phyloP scores from a whole-genome alignment of 345 rosid genomes.

The Hypericum androsaemum region DNA sequence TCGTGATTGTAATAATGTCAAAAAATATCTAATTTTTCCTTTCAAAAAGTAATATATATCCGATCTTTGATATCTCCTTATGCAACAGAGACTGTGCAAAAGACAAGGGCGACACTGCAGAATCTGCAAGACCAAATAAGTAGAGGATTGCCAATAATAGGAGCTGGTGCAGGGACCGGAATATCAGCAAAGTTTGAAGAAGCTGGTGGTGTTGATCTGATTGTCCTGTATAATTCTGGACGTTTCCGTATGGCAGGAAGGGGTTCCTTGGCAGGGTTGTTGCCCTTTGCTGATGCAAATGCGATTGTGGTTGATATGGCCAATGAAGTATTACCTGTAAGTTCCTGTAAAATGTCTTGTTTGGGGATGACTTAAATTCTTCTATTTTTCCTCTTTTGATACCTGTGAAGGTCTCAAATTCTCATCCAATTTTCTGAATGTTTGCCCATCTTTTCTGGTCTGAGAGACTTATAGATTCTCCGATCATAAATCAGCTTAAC shows the following conservation, averaged over 20 bases:
- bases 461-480: too few species aligned
- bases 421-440: too few species aligned
- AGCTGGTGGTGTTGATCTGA: slow-evolving; percentile 91
- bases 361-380: too few species aligned
- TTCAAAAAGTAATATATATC: background rate
- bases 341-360: slow-evolving; percentile 12
- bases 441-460: too few species aligned
- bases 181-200: slow-evolving; percentile 98
- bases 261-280: slow-evolving; percentile 86
- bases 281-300: slow-evolving; percentile 96
- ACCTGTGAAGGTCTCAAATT: too few species aligned
- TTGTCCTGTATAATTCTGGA: slow-evolving; percentile 84
- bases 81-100: slow-evolving; percentile 60
- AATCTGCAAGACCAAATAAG: slow-evolving; percentile 55
- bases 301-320: slow-evolving; percentile 87
- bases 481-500: too few species aligned
- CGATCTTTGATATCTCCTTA: slow-evolving; percentile 10
- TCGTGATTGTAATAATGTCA: background rate
- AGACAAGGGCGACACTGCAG: slow-evolving; percentile 55
- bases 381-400: too few species aligned
- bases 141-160: slow-evolving; percentile 70
- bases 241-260: slow-evolving; percentile 98
- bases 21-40: too few species aligned
- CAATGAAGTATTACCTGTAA: slow-evolving; percentile 87
- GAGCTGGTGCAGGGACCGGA: slow-evolving; percentile 99